Evolutionary conservation across 495 filamentous ascomycete genomes (phyloP).

Genomic region (Trichoderma gamsii): DNA sequence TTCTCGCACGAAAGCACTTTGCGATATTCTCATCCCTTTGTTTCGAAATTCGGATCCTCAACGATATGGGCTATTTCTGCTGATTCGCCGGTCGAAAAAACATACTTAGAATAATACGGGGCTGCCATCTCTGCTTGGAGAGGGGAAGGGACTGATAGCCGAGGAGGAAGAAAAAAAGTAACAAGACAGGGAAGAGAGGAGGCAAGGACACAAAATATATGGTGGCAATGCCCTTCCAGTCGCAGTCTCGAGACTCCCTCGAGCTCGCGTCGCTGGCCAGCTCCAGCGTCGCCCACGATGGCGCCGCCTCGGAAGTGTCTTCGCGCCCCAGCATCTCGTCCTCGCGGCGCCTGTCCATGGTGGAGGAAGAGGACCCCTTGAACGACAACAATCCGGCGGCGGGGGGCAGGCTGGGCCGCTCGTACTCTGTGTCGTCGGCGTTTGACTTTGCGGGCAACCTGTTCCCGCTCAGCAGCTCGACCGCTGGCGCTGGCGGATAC

Average conservation of each 20-base stretch:
- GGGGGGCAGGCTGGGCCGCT: constrained; percentile 50
- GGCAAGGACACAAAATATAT: neutral
- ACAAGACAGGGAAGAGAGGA: neutral
- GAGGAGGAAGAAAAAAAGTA: neutral
- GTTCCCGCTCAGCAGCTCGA: constrained; percentile 87
- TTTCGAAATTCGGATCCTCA: neutral
- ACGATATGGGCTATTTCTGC: neutral
- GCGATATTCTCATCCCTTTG: too few species aligned
- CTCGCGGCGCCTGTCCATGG: constrained; percentile 83
- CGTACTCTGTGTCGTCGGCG: constrained; percentile 83
- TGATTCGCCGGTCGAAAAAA: constrained; percentile 9
- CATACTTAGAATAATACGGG: neutral
- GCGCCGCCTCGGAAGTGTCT: constrained; percentile 56
- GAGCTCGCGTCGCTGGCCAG: constrained; percentile 92
- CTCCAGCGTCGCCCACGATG: constrained; percentile 57
- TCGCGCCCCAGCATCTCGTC: constrained; percentile 83
- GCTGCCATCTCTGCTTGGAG: neutral
- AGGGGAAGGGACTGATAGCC: neutral
- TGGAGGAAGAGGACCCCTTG: constrained; percentile 74
- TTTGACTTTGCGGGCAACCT: constrained; percentile 91
- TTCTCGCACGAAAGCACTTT: neutral
- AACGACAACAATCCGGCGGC: constrained; percentile 46
- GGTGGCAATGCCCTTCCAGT: constrained; percentile 25
- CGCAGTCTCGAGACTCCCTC: constrained; percentile 74
- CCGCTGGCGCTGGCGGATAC: constrained; percentile 65